Conservation (phyloP, 768 basidiomycete genomes). For the Stropharia rugosoannulata region DNA sequence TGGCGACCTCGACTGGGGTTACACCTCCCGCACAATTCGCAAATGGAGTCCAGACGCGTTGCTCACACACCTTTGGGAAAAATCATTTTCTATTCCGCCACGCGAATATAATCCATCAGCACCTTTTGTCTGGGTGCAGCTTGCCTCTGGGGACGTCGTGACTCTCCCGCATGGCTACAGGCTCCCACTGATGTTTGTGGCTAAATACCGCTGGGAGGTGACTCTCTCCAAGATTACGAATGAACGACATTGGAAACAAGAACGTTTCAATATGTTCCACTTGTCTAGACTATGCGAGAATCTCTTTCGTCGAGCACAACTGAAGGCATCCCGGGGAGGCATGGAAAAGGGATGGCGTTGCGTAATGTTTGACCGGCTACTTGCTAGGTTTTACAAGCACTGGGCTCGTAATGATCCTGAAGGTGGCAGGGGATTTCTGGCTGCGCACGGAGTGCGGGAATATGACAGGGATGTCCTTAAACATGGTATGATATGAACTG, state of each 20-base stretch:
- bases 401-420: conserved; percentile 37
- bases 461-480: conserved; percentile 36
- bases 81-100: conserved; percentile 19
- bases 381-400: conserved; percentile 39
- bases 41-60: conserved; percentile 16
- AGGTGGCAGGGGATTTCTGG: conserved; percentile 31
- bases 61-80: conserved; percentile 14
- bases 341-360: conserved; percentile 40
- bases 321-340: conserved; percentile 18
- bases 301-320: conserved; percentile 32
- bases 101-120: conserved; percentile 17
- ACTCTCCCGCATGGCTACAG: conserved; percentile 38
- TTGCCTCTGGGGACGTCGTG: conserved; percentile 17
- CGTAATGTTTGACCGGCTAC: conserved; percentile 39
- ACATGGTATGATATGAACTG: conserved; percentile 24
- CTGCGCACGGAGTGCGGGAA: conserved; percentile 36
- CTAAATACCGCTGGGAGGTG: conserved; percentile 42
- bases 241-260: conserved; percentile 29
- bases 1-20: conserved; percentile 22
- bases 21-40: conserved; percentile 14
- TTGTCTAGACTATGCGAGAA: conserved; percentile 34
- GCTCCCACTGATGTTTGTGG: conserved; percentile 42
- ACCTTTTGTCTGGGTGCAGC: conserved; percentile 15
- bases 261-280: conserved; percentile 39
- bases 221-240: conserved; percentile 25